phyloP scores from a whole-genome alignment of 495 filamentous ascomycete species.

The Jackrogersella minutella region DNA sequence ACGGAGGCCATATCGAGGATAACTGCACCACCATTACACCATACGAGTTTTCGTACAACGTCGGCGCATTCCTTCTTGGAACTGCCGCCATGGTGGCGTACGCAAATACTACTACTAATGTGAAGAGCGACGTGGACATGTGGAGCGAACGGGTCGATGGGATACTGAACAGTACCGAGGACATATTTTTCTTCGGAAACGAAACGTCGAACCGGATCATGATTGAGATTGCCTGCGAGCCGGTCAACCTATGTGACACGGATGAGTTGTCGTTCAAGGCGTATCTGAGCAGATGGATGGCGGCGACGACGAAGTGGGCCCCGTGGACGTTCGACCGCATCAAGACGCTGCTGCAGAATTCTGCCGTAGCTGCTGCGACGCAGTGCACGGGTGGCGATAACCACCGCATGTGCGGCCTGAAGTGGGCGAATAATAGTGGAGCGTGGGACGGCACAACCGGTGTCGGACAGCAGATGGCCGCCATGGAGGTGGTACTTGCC shows the following conservation, averaged over 20 bases:
- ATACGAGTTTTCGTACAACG: constrained; percentile 76
- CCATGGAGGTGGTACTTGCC: constrained; percentile 70
- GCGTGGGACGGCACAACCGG: constrained; percentile 65
- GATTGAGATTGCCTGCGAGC: constrained; percentile 78
- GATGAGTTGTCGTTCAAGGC: constrained; percentile 80
- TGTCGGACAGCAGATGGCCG: constrained; percentile 76
- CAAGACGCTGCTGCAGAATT: constrained; percentile 67
- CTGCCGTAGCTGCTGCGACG: constrained; percentile 70
- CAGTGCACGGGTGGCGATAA: constrained; percentile 68
- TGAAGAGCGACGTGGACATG: constrained; percentile 50
- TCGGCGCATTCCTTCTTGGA: constrained; percentile 71
- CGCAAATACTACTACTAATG: constrained; percentile 39
- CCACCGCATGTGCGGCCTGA: constrained; percentile 72
- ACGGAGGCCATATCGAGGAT: constrained; percentile 59
- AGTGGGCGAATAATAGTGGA: constrained; percentile 65
- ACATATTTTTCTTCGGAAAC: constrained; percentile 63
- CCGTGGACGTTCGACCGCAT: constrained; percentile 68
- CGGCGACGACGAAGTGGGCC: constrained; percentile 72
- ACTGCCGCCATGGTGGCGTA: constrained; percentile 66
- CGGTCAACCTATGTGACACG: constrained; percentile 64
- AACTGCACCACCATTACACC: constrained; percentile 60
- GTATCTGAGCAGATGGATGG: constrained; percentile 77
- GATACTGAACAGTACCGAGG: constrained; percentile 59
- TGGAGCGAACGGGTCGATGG: constrained; percentile 64
- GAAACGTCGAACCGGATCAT: constrained; percentile 56